These are phyloP conservation scores for Trichoderma arundinaceum DNA, from an alignment of 2,329 filamentous ascomycete species.

Conservation along the genomic window DNA sequence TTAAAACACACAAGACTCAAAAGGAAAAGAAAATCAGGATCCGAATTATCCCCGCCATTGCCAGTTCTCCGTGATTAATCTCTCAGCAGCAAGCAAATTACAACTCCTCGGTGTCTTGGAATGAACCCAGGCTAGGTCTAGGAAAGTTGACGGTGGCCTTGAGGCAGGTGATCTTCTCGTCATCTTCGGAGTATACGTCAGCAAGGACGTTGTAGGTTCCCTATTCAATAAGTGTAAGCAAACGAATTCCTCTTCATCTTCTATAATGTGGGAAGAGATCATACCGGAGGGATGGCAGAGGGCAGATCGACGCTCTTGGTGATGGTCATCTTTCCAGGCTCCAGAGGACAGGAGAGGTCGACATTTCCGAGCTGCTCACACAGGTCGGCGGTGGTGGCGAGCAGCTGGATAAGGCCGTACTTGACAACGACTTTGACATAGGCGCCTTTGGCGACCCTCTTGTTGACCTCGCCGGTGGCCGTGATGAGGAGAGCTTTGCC, in stretches of 20 bases:
- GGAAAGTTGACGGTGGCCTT: slow-evolving; percentile 72
- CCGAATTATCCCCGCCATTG: slow-evolving; percentile 4
- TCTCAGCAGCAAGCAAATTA: slow-evolving; percentile 37
- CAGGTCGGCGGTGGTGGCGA: slow-evolving; percentile 80
- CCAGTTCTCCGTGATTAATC: background rate
- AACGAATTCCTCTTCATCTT: background rate
- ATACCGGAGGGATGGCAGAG: slow-evolving; percentile 83
- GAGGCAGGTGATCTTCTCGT: slow-evolving; percentile 82
- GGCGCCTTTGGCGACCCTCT: slow-evolving; percentile 77
- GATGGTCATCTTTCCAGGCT: slow-evolving; percentile 75
- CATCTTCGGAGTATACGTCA: slow-evolving; percentile 78
- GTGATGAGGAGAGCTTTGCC: slow-evolving; percentile 78
- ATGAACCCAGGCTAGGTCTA: slow-evolving; percentile 43
- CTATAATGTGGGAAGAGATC: slow-evolving; percentile 44
- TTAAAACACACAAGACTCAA: slow-evolving; percentile 21
- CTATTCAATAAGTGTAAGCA: slow-evolving; percentile 51
- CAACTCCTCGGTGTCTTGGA: slow-evolving; percentile 49
- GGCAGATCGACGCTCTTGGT: slow-evolving; percentile 86
- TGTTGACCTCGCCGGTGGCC: slow-evolving; percentile 74
- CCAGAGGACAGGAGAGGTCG: slow-evolving; percentile 84
- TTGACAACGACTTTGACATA: slow-evolving; percentile 86
- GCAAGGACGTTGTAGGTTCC: slow-evolving; percentile 89
- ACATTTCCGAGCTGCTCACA: slow-evolving; percentile 91
- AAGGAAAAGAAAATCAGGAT: background rate
- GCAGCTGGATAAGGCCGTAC: slow-evolving; percentile 88